Conservation (phyloP, 441 rosid species). For the Mallotus repandus region DNA sequence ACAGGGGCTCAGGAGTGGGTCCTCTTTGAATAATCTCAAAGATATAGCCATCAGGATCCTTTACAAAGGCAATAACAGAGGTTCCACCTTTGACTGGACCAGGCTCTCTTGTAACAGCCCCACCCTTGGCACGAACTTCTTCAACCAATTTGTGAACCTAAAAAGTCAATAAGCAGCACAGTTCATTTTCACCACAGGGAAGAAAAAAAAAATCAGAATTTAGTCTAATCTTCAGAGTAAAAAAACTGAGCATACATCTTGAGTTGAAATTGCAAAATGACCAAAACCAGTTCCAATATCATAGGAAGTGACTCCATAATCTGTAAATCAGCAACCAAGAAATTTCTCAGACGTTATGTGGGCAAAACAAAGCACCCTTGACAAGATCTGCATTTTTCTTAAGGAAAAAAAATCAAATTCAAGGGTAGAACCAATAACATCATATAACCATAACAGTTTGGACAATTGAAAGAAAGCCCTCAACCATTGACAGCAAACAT, state of each 20-base stretch:
- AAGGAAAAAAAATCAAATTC: not conserved
- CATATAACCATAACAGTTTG: too few relatives aligned
- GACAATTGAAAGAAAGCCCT: too few relatives aligned
- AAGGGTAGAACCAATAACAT: not conserved
- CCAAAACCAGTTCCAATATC: slow-evolving; percentile 97
- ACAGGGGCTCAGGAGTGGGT: slow-evolving; percentile 88
- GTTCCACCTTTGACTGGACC: slow-evolving; percentile 95
- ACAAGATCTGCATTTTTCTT: not conserved
- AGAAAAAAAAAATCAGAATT: slow-evolving; percentile 2
- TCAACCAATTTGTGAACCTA: slow-evolving; percentile 88
- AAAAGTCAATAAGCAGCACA: slow-evolving; percentile 3
- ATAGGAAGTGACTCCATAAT: slow-evolving; percentile 82
- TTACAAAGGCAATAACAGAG: slow-evolving; percentile 77
- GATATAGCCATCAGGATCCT: slow-evolving; percentile 94
- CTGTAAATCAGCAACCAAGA: slow-evolving; percentile 38
- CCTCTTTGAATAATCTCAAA: slow-evolving; percentile 92
- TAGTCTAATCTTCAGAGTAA: slow-evolving; percentile 9
- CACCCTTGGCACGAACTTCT: slow-evolving; percentile 73
- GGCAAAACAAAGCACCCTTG: not conserved
- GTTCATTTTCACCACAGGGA: slow-evolving; percentile 12
- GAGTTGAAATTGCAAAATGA: slow-evolving; percentile 88
- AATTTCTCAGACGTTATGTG: not conserved
- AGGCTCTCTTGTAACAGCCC: slow-evolving; percentile 76
- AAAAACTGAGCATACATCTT: slow-evolving; percentile 56
- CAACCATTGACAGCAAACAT: not conserved